phyloP scores from a whole-genome alignment of 1,284 basidiomycete species.

The Trichosporon ovoides region DNA sequence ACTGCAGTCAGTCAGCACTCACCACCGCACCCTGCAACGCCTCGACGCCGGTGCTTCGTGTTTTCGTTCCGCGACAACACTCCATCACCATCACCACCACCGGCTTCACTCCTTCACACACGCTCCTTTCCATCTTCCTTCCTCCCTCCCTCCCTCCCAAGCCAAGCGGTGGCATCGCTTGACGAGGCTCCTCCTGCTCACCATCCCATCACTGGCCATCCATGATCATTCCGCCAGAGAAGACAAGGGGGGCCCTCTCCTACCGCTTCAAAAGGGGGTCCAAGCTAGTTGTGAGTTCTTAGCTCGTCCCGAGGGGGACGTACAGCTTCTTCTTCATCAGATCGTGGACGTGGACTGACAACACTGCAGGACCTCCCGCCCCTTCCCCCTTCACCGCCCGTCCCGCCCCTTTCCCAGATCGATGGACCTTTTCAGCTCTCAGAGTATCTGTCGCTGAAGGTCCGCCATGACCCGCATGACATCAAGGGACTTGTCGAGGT shows the following conservation, averaged over 20 bases:
- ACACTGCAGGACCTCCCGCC: conserved; percentile 29
- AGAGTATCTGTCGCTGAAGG: conserved; percentile 85
- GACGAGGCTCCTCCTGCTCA: background rate
- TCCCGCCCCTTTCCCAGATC: conserved; percentile 48
- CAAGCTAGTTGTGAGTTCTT: conserved; percentile 26
- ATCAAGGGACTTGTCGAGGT: conserved; percentile 73
- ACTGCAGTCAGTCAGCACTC: too few relatives aligned
- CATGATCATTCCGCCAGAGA: conserved; percentile 26
- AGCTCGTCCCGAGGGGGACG: too few relatives aligned
- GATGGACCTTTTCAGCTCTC: conserved; percentile 92
- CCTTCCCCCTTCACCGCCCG: conserved; percentile 23
- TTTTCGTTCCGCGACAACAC: background rate
- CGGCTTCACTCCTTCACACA: background rate
- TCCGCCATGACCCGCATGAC: conserved; percentile 79
- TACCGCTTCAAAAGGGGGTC: conserved; percentile 32
- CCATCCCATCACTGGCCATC: background rate
- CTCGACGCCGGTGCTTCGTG: background rate
- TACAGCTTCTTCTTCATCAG: background rate
- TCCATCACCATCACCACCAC: background rate
- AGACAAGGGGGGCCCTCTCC: conserved; percentile 5
- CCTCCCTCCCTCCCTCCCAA: too few relatives aligned
- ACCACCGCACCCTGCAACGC: background rate
- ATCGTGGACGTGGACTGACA: background rate
- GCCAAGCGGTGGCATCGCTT: conserved; percentile 1
- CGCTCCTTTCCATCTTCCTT: conserved; percentile 3